These are phyloP conservation scores for Bolboschoenus planiculmis DNA, from an alignment of 176 grass and related monocot species.

Conservation along the genomic window DNA sequence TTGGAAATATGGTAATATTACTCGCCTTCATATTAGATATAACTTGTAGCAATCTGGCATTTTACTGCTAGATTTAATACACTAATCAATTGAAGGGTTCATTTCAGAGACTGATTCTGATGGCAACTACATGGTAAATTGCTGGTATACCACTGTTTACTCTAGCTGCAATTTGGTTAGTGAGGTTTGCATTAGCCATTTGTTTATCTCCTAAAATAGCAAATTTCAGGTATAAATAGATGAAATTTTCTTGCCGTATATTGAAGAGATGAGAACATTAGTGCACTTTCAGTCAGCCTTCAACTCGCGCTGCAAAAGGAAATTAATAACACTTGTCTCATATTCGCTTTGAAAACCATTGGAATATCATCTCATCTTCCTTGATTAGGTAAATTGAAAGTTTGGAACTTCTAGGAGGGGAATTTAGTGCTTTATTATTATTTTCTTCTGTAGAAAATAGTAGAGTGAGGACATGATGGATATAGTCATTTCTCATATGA, in stretches of 20 bases:
- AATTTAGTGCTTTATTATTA: background rate
- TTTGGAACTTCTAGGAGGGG: too few species aligned
- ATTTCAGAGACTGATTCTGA: background rate
- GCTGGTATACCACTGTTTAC: background rate
- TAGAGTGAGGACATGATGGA: too few species aligned
- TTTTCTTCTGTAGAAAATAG: too few species aligned
- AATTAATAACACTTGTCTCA: too few species aligned
- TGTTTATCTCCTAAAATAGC: background rate
- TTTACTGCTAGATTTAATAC: background rate
- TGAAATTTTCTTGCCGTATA: too few species aligned
- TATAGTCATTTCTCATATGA: background rate
- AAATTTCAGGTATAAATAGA: background rate
- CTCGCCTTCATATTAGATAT: background rate
- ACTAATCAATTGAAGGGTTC: background rate
- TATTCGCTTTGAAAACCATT: too few species aligned
- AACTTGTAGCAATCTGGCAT: background rate
- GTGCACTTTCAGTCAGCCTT: background rate
- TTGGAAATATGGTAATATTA: background rate
- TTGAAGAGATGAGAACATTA: background rate
- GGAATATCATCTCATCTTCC: too few species aligned
- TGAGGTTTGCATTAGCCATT: background rate
- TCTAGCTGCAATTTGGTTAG: background rate
- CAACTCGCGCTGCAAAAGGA: too few species aligned
- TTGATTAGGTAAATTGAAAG: too few species aligned
- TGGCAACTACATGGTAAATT: background rate